Percentiles rank a stretch among this genome's conserved stretches.
Evolutionary conservation across 2,329 filamentous ascomycete genomes (phyloP).

Genomic region (Xylariaceae sp.): DNA sequence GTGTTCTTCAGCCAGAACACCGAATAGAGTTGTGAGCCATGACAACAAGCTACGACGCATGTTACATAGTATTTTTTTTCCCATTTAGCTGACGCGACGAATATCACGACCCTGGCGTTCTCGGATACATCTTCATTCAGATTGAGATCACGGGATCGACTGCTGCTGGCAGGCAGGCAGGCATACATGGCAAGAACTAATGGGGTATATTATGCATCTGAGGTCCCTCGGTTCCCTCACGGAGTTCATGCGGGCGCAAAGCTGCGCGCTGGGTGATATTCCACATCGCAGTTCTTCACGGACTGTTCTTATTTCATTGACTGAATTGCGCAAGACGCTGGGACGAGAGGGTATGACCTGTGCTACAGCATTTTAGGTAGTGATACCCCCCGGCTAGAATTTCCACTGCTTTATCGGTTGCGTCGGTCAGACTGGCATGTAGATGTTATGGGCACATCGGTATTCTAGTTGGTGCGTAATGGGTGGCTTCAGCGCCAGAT

Average conservation of each 20-base stretch:
- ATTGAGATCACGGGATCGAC: constrained; percentile 1
- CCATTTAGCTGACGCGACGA: constrained; percentile 1
- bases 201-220: constrained; percentile 3
- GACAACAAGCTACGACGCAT: not conserved
- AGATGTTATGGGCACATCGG: not conserved
- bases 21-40: not conserved
- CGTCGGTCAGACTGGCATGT: not conserved
- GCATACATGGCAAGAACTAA: constrained; percentile 4
- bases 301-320: not conserved
- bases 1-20: not conserved
- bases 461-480: not conserved
- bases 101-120: constrained; percentile 9
- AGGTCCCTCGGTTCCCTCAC: not conserved
- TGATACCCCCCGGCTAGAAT: constrained; percentile 11
- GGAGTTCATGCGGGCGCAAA: not conserved
- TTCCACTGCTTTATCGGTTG: not conserved
- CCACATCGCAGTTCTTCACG: not conserved
- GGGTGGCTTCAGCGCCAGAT: not conserved
- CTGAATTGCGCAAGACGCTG: not conserved
- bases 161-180: not conserved
- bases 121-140: not conserved
- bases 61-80: not conserved
- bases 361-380: constrained; percentile 7
- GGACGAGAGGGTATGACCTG: not conserved
- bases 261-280: not conserved